Conservation (phyloP, 805 yeast species). For the Wickerhamomyces canadensis region DNA sequence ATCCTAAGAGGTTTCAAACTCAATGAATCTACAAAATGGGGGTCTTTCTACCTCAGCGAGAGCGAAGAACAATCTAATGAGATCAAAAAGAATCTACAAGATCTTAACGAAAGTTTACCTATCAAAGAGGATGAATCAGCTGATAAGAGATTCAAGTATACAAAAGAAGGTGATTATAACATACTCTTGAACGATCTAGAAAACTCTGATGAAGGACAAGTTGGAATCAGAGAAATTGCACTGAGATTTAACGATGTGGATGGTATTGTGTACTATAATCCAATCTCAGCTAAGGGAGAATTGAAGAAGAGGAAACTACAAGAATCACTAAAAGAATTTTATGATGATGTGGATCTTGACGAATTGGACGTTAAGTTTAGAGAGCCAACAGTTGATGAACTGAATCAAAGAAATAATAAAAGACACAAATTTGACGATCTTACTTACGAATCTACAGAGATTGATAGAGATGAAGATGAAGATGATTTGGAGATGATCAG, state of each 20-base stretch:
- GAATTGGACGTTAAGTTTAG: slow-evolving; percentile 57
- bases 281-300: slow-evolving; percentile 70
- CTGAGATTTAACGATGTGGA: slow-evolving; percentile 51
- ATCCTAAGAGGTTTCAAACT: slow-evolving; percentile 70
- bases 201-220: slow-evolving; percentile 18
- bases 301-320: slow-evolving; percentile 79
- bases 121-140: slow-evolving; percentile 28
- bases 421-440: slow-evolving; percentile 76
- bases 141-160: slow-evolving; percentile 43
- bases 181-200: slow-evolving; percentile 38
- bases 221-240: slow-evolving; percentile 46
- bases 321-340: slow-evolving; percentile 41
- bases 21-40: slow-evolving; percentile 66
- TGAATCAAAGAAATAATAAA: slow-evolving; percentile 57
- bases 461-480: slow-evolving; percentile 26
- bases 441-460: slow-evolving; percentile 56
- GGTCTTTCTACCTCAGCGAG: slow-evolving; percentile 57
- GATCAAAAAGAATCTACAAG: slow-evolving; percentile 38
- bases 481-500: slow-evolving; percentile 17
- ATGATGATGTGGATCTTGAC: slow-evolving; percentile 54
- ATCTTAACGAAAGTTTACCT: slow-evolving; percentile 43
- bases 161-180: slow-evolving; percentile 75
- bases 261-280: slow-evolving; percentile 67
- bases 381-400: slow-evolving; percentile 69
- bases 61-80: slow-evolving; percentile 31